A percentile compares a stretch with the other conserved stretches of the same genome.
Conservation (phyloP, 2,329 filamentous ascomycete species). For the Pezicula rhizophila region DNA sequence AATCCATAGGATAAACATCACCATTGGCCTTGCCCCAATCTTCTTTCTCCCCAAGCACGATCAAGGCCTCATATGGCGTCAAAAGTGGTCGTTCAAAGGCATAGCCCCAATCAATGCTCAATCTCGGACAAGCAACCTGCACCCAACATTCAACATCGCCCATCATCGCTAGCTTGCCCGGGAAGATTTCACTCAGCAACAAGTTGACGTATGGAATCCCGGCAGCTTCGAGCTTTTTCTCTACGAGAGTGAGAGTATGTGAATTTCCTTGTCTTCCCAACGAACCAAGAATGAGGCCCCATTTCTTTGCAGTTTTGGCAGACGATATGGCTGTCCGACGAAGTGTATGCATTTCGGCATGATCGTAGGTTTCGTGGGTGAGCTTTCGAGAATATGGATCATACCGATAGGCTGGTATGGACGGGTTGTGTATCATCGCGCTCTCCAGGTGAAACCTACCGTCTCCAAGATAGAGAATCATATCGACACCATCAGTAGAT, state of each 20-base stretch:
- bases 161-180: conserved; percentile 92
- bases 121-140: conserved; percentile 89
- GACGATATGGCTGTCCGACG: conserved; percentile 70
- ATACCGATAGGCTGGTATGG: conserved; percentile 86
- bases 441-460: conserved; percentile 94
- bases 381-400: conserved; percentile 92
- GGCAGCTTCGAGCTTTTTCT: conserved; percentile 63
- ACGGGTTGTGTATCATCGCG: conserved; percentile 97
- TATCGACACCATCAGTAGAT: conserved; percentile 55
- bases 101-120: conserved; percentile 99
- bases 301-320: conserved; percentile 74
- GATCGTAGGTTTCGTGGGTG: conserved; percentile 86
- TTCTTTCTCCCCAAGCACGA: conserved; percentile 74
- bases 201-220: conserved; percentile 81
- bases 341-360: conserved; percentile 81
- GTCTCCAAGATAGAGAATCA: conserved; percentile 85
- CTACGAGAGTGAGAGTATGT: conserved; percentile 82
- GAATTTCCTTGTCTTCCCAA: conserved; percentile 93
- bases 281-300: conserved; percentile 91
- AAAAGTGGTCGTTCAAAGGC: conserved; percentile 83
- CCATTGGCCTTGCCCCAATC: conserved; percentile 59
- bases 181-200: conserved; percentile 90
- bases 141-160: conserved; percentile 95
- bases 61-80: conserved; percentile 90
- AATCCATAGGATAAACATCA: conserved; percentile 93